These are phyloP conservation scores for Parafenestella ontariensis DNA, from an alignment of 2,329 filamentous ascomycete genomes.

Conservation along the genomic window DNA sequence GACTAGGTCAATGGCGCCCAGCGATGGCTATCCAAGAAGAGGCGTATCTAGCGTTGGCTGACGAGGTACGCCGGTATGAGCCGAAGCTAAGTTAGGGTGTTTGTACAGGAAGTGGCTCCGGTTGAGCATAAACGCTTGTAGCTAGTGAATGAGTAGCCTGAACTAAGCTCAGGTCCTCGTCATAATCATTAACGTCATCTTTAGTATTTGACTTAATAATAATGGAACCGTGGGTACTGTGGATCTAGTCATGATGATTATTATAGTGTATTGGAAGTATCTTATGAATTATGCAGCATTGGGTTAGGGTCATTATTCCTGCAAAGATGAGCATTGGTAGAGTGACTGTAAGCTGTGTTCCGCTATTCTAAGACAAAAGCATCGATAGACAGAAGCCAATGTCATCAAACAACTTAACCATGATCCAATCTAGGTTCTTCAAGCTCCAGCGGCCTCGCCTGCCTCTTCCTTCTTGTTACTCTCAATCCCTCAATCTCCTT, in stretches of 20 bases:
- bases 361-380: background rate
- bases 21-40: slow-evolving; percentile 1
- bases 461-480: slow-evolving; percentile 16
- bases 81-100: no score
- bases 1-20: background rate
- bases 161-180: slow-evolving; percentile 11
- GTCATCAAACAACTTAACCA: slow-evolving; percentile 1
- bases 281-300: background rate
- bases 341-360: no score
- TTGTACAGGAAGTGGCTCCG: slow-evolving; percentile 2
- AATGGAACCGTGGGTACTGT: slow-evolving; percentile 19
- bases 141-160: slow-evolving; percentile 1
- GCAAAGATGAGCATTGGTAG: no score
- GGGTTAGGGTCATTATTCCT: background rate
- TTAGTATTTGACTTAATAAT: slow-evolving; percentile 6
- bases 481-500: slow-evolving; percentile 15
- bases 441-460: slow-evolving; percentile 1
- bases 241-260: slow-evolving; percentile 10
- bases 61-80: background rate
- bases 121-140: slow-evolving; percentile 5
- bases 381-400: background rate
- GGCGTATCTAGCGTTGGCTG: background rate
- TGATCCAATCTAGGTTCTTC: background rate
- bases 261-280: background rate
- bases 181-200: slow-evolving; percentile 19